A percentile compares a stretch with the other conserved stretches of the same genome.
phyloP scores from a whole-genome alignment of 257 asterid species.

The Coffea canephora region DNA sequence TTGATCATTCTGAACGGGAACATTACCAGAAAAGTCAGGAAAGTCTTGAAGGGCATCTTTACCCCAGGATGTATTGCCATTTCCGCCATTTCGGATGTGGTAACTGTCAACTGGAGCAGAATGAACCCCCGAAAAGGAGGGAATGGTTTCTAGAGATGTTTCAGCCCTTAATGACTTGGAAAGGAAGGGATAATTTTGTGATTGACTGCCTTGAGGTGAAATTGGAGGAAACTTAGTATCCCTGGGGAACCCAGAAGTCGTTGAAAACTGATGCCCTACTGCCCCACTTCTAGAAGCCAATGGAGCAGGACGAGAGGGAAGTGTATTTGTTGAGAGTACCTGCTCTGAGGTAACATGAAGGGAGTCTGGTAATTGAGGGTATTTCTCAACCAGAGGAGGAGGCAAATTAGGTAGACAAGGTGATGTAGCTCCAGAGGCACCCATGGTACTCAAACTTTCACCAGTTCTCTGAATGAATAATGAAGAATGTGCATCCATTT shows the following conservation, averaged over 20 bases:
- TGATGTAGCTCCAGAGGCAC: constrained; percentile 49
- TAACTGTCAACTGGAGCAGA: constrained; percentile 31
- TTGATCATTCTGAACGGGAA: constrained; percentile 34
- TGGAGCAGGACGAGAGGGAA: constrained; percentile 33
- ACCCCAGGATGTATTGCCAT: constrained; percentile 38
- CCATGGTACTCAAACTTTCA: constrained; percentile 36
- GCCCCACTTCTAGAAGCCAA: constrained; percentile 33
- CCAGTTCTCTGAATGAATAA: constrained; percentile 49
- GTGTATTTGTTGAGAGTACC: constrained; percentile 33
- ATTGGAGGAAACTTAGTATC: constrained; percentile 30
- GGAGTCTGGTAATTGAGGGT: constrained; percentile 55
- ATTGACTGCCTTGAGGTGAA: constrained; percentile 31
- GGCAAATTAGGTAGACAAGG: constrained; percentile 42
- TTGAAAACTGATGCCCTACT: constrained; percentile 44
- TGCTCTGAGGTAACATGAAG: constrained; percentile 40
- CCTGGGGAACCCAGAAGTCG: constrained; percentile 35
- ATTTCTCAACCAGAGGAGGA: constrained; percentile 38
- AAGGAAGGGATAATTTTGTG: constrained; percentile 32
- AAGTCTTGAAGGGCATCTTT: constrained; percentile 36
- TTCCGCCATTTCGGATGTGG: constrained; percentile 26
- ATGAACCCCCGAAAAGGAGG: constrained; percentile 27
- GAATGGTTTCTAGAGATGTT: constrained; percentile 28
- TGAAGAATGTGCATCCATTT: constrained; percentile 49
- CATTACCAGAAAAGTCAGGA: constrained; percentile 36
- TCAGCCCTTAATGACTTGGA: constrained; percentile 33